phyloP scores from a whole-genome alignment of 768 basidiomycete genomes.

The Nidularia sp. region DNA sequence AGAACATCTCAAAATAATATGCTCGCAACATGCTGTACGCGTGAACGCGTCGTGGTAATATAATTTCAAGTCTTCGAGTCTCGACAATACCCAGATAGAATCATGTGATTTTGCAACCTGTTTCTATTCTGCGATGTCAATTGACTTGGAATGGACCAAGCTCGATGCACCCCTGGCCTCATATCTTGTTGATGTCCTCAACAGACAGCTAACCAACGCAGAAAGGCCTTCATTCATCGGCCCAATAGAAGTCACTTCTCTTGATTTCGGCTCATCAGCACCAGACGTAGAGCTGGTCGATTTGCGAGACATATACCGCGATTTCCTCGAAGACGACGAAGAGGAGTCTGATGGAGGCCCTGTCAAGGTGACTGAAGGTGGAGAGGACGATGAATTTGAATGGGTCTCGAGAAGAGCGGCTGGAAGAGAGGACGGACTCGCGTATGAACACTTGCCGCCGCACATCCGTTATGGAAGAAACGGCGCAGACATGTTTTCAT shows the following conservation, averaged over 20 bases:
- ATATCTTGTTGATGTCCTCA: conserved; percentile 70
- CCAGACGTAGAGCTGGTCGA: conserved; percentile 92
- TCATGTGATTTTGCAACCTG: conserved; percentile 7
- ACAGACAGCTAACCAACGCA: conserved; percentile 67
- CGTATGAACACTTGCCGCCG: conserved; percentile 69
- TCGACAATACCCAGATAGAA: neutral
- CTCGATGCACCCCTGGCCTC: conserved; percentile 71
- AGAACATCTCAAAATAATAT: too few species aligned
- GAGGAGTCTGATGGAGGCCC: conserved; percentile 48
- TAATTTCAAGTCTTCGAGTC: neutral
- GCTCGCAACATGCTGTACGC: too few species aligned
- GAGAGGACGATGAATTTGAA: conserved; percentile 74
- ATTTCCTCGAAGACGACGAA: conserved; percentile 86
- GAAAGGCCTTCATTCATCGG: conserved; percentile 92
- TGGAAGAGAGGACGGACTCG: conserved; percentile 50
- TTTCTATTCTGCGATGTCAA: conserved; percentile 59
- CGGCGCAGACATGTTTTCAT: conserved; percentile 55
- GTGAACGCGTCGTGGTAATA: too few species aligned
- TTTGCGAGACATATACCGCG: conserved; percentile 88
- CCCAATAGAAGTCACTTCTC: conserved; percentile 78
- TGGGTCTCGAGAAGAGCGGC: conserved; percentile 72
- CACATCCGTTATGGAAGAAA: conserved; percentile 65
- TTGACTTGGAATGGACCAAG: conserved; percentile 91
- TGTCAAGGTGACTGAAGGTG: conserved; percentile 46
- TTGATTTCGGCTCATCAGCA: conserved; percentile 80